Conservation (phyloP, 179 eudicot species). For the Beta corolliflora region DNA sequence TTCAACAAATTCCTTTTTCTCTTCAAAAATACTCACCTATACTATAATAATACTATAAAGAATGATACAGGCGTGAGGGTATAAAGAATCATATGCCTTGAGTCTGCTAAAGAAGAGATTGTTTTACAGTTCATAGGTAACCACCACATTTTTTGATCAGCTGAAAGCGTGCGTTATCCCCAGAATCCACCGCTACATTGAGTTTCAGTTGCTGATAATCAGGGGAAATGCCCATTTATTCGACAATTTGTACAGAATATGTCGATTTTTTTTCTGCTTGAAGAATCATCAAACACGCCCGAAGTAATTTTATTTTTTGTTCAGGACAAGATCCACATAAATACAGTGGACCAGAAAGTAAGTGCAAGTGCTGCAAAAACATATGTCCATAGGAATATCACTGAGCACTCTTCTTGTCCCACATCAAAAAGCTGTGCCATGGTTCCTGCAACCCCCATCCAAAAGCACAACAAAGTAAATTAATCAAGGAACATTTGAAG, state of each 20-base stretch:
- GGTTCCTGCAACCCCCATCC: conserved; percentile 33
- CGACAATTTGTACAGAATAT: not conserved
- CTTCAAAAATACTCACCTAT: not conserved
- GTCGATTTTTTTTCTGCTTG: not conserved
- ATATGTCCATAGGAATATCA: conserved; percentile 39
- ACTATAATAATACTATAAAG: not conserved
- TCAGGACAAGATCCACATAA: conserved; percentile 37
- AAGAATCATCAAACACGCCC: not conserved
- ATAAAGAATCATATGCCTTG: not conserved
- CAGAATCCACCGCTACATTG: not conserved
- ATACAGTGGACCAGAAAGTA: conserved; percentile 36
- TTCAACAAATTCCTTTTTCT: too few species aligned
- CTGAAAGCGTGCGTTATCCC: not conserved
- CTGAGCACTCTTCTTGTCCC: conserved; percentile 40
- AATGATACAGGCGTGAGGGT: not conserved
- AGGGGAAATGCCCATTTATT: not conserved
- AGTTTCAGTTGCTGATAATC: not conserved
- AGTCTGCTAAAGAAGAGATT: not conserved
- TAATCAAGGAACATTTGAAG: not conserved
- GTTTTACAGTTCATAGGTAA: too few species aligned
- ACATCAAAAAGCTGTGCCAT: conserved; percentile 39
- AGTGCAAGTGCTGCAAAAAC: conserved; percentile 35
- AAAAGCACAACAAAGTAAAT: not conserved
- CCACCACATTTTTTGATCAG: not conserved
- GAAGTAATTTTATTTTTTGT: not conserved